Base-by-base conservation (phyloP, 352 stramenopile species). In the Phytophthora chlamydospora region DNA sequence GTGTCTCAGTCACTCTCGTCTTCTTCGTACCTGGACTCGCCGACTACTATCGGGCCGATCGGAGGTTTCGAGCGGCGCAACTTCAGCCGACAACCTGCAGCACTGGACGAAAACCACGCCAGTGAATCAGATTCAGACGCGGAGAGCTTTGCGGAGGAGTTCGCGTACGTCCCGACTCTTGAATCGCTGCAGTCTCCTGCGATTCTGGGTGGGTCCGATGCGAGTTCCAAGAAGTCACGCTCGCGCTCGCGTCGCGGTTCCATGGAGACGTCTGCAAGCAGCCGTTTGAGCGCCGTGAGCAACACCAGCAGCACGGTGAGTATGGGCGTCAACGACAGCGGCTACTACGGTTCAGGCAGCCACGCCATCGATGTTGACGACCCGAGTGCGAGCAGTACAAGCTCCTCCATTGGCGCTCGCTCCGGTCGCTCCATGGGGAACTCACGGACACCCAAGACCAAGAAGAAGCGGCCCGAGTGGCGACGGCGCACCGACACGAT, bases 81-180 rank as follows among this genome's bases (percentile, higher is more conserved):
- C 48, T 69, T 72, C 48, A 56, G 39, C 33, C 58, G 47, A 24
- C 64, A 32, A 21, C 60, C 58, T 21, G 53, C 60, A 51, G 66
- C 75, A 55, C 47, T 84, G 19, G 76, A 85, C 38, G 76, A 85
- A 47, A 80, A 85, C 16, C 61, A 80, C 45, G 63, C 67, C 24
- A 78, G 65, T 59, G 68, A 76, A 38, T 80, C 73, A 0, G 62
- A 81, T n/a, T 78, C 71, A 5, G 59, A 73, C 17, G 66, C 59
- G 6, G 71, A 73, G 42, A 77, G 54, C 35, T 83, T 80, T 38
- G 54, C 62, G 13, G 76, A 80, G n/a, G 71, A 83, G 46, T 85
- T 81, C 32, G 58, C 66, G 12, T 78, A 77, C 21, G 74, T 76
- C 34, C 74, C 75, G 29, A 77, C 73, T 12, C 65, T 78, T 32